Evolutionary conservation across 352 stramenopile species (phyloP).

Genomic region (Phytopythium cucurbitacearum): DNA sequence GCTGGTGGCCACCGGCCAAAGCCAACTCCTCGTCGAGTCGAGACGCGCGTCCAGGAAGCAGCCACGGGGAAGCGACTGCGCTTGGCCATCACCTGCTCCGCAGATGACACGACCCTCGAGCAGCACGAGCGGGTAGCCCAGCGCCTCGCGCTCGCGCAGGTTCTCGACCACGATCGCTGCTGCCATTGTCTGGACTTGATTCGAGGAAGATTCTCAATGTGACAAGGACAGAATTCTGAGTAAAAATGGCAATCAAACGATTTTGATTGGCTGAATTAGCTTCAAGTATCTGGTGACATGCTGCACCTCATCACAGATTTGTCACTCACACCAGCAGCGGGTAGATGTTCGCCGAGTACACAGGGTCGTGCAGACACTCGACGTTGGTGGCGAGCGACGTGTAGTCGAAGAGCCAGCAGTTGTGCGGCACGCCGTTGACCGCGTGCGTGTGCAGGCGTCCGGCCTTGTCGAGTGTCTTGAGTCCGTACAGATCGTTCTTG

Average conservation of each 20-base stretch:
- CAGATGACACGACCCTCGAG: constrained; percentile 33
- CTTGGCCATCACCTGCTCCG: neutral
- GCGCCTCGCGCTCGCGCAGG: constrained; percentile 70
- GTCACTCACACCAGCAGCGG: constrained; percentile 17
- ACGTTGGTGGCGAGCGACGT: constrained; percentile 21
- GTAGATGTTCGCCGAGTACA: constrained; percentile 26
- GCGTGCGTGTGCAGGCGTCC: constrained; percentile 18
- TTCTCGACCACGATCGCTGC: constrained; percentile 71
- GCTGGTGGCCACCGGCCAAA: constrained; percentile 40
- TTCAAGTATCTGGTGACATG: too few species aligned
- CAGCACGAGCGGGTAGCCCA: constrained; percentile 53
- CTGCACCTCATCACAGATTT: too few species aligned
- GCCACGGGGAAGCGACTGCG: neutral
- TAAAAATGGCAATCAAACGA: too few species aligned
- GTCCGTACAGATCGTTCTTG: constrained; percentile 27
- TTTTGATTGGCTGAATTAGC: too few species aligned
- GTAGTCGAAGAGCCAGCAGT: constrained; percentile 40
- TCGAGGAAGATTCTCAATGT: too few species aligned
- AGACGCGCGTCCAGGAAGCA: constrained; percentile 43
- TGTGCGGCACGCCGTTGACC: constrained; percentile 27
- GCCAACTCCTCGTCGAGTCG: constrained; percentile 17
- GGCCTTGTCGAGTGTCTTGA: constrained; percentile 27
- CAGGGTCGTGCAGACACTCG: constrained; percentile 18
- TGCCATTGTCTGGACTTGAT: too few species aligned
- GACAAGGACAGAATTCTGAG: too few species aligned